These are phyloP conservation scores for Acephala macrosclerotiorum DNA, from an alignment of 2,329 filamentous ascomycete genomes.

Conservation along the genomic window DNA sequence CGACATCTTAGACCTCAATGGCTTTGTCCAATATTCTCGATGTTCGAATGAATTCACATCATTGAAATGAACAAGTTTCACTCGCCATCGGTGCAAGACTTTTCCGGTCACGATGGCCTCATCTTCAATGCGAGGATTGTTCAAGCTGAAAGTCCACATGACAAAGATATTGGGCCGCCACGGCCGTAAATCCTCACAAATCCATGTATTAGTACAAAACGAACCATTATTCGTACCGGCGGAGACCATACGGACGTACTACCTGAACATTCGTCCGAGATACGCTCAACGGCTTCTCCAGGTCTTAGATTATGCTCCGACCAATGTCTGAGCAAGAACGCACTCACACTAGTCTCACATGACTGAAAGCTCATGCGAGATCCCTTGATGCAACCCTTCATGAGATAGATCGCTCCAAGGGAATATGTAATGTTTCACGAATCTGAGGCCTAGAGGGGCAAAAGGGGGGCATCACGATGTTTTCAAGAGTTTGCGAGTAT, in stretches of 20 bases:
- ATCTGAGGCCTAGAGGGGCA: slow-evolving; percentile 22
- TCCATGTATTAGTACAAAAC: slow-evolving; percentile 35
- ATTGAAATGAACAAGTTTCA: slow-evolving; percentile 9
- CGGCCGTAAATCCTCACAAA: slow-evolving; percentile 23
- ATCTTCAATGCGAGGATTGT: slow-evolving; percentile 15
- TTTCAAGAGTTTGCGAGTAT: slow-evolving; percentile 23
- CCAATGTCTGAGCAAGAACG: slow-evolving; percentile 35
- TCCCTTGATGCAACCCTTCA: slow-evolving; percentile 30
- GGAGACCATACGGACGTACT: slow-evolving; percentile 12
- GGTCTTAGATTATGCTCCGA: slow-evolving; percentile 15
- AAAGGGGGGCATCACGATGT: slow-evolving; percentile 28
- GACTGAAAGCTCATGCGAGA: slow-evolving; percentile 42
- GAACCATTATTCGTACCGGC: neutral
- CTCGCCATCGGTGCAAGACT: slow-evolving; percentile 8
- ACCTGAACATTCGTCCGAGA: slow-evolving; percentile 19
- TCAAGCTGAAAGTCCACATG: slow-evolving; percentile 28
- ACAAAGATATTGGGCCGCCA: slow-evolving; percentile 27
- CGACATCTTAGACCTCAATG: slow-evolving; percentile 14
- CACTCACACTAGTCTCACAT: slow-evolving; percentile 43
- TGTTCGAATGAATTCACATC: slow-evolving; percentile 9
- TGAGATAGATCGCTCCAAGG: slow-evolving; percentile 31
- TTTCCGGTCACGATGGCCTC: slow-evolving; percentile 19
- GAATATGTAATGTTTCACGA: slow-evolving; percentile 28
- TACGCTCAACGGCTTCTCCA: slow-evolving; percentile 26
- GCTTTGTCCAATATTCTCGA: slow-evolving; percentile 13